Evolutionary conservation across 495 filamentous ascomycete genomes (phyloP).

Genomic region (Aspergillus carlsbadensis): DNA sequence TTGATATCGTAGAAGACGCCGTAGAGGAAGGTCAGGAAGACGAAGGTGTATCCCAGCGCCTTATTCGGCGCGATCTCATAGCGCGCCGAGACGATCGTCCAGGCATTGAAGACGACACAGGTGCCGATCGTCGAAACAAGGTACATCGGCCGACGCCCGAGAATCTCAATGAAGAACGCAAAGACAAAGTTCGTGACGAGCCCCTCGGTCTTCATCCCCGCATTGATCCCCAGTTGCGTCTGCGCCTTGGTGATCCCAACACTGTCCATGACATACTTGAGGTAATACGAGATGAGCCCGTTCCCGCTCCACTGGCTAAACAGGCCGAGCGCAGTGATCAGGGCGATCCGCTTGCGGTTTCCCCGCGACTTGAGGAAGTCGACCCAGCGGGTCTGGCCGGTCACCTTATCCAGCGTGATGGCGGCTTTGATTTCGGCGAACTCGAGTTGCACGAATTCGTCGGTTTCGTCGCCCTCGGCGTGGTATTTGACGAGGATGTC

Average conservation of each 20-base stretch:
- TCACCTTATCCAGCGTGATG: conserved; percentile 21
- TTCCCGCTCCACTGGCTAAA: conserved; percentile 11
- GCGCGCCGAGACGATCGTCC: conserved; percentile 7
- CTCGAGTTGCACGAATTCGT: conserved; percentile 33
- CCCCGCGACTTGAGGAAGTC: conserved; percentile 1
- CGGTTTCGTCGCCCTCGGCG: conserved; percentile 27
- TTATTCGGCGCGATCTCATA: background rate
- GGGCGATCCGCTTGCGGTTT: background rate
- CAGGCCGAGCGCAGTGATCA: background rate
- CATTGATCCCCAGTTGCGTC: conserved; percentile 10
- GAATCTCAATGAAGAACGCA: conserved; percentile 2
- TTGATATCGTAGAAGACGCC: conserved; percentile 4
- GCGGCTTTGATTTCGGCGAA: conserved; percentile 49
- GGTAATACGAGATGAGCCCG: conserved; percentile 8
- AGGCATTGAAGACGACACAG: background rate
- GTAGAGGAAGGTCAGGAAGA: conserved; percentile 3
- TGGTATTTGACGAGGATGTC: conserved; percentile 38
- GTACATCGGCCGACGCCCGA: conserved; percentile 2
- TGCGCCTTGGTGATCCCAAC: conserved; percentile 4
- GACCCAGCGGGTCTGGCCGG: background rate
- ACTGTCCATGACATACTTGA: conserved; percentile 2
- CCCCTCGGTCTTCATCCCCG: conserved; percentile 1
- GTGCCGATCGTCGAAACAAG: conserved; percentile 5
- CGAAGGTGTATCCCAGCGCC: conserved; percentile 1
- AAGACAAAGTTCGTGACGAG: background rate